A percentile compares a stretch with the other conserved stretches of the same genome.
phyloP scores from a whole-genome alignment of 371 early-diverging fungal species.

The Mucor circinelloides region DNA sequence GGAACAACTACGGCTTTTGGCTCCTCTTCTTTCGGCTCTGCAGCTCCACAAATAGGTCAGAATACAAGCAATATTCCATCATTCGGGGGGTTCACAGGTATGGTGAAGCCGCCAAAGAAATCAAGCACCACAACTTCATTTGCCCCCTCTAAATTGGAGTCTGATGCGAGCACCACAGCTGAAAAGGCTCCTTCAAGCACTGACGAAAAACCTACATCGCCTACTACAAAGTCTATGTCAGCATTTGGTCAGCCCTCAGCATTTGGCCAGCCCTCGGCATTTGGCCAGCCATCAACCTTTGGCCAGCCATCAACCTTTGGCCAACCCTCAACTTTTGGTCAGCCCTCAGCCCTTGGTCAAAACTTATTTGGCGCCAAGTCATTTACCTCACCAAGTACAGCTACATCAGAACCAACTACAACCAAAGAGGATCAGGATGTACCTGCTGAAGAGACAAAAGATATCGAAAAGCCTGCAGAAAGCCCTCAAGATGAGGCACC shows the following conservation, averaged over 20 bases:
- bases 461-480: neutral
- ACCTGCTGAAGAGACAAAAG: neutral
- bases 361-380: neutral
- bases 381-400: neutral
- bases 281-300: neutral
- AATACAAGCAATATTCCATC: neutral
- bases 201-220: neutral
- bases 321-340: neutral
- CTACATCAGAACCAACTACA: neutral
- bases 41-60: neutral
- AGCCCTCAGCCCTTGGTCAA: neutral
- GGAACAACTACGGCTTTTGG: constrained; percentile 1
- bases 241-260: neutral
- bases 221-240: neutral
- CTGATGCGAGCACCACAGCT: neutral
- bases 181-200: neutral
- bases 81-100: neutral
- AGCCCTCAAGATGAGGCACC: neutral
- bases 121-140: neutral
- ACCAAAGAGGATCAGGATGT: neutral
- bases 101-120: neutral
- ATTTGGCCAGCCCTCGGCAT: neutral
- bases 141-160: neutral
- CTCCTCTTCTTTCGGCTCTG: neutral
- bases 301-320: neutral